Evolutionary conservation across 2,329 filamentous ascomycete species (phyloP).

Genomic region (Xylaria sp.): DNA sequence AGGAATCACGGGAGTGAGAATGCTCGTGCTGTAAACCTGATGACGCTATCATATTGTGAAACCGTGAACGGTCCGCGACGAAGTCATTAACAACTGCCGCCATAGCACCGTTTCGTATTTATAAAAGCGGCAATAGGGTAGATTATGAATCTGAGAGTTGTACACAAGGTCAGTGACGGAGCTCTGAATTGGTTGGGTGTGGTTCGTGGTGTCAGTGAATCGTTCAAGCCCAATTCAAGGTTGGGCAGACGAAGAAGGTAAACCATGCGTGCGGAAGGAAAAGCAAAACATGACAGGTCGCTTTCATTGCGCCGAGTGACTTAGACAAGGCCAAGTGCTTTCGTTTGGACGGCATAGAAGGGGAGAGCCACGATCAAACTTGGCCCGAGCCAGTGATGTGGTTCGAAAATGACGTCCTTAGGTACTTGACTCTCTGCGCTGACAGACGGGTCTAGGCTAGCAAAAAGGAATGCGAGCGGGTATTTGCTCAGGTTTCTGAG

Average conservation of each 20-base stretch:
- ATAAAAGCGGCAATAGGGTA: slow-evolving; percentile 17
- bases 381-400: slow-evolving; percentile 10
- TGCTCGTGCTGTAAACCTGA: slow-evolving; percentile 60
- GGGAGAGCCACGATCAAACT: slow-evolving; percentile 10
- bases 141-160: slow-evolving; percentile 21
- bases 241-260: slow-evolving; percentile 10
- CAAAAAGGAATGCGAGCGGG: background rate
- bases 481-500: background rate
- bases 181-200: background rate
- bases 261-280: slow-evolving; percentile 5
- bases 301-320: slow-evolving; percentile 16
- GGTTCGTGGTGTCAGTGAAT: background rate
- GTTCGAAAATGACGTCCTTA: background rate
- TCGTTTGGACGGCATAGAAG: slow-evolving; percentile 15
- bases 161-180: slow-evolving; percentile 20
- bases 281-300: slow-evolving; percentile 5
- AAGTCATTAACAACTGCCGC: slow-evolving; percentile 76
- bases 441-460: slow-evolving; percentile 1
- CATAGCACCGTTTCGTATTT: slow-evolving; percentile 58
- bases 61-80: slow-evolving; percentile 76
- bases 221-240: slow-evolving; percentile 7
- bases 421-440: slow-evolving; percentile 9
- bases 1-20: slow-evolving; percentile 59
- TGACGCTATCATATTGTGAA: slow-evolving; percentile 74
- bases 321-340: slow-evolving; percentile 8